Conservation (phyloP, 805 yeast genomes). For the Candida awuae region DNA sequence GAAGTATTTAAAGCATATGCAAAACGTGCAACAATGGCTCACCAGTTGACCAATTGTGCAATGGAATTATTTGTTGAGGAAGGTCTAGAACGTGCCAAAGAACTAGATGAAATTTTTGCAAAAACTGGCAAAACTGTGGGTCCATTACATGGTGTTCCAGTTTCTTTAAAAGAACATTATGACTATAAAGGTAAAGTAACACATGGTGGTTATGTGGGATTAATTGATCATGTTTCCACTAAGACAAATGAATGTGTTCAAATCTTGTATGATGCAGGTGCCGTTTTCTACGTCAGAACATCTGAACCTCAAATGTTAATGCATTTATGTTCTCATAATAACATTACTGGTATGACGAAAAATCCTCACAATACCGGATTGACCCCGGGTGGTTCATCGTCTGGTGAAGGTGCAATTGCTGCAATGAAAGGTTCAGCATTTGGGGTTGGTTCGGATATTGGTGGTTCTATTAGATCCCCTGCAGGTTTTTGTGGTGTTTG, state of each 20-base stretch:
- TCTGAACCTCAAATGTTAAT: slow-evolving; percentile 49
- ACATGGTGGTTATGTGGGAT: slow-evolving; percentile 40
- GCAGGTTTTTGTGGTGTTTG: slow-evolving; percentile 46
- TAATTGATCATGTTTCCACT: slow-evolving; percentile 33
- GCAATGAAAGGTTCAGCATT: slow-evolving; percentile 39
- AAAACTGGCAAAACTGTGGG: slow-evolving; percentile 42
- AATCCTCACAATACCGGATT: slow-evolving; percentile 42
- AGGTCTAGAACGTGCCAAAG: slow-evolving; percentile 40
- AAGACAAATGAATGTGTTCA: slow-evolving; percentile 35
- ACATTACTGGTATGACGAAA: slow-evolving; percentile 41
- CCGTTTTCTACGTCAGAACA: slow-evolving; percentile 48
- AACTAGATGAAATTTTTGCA: slow-evolving; percentile 41
- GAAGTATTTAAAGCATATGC: slow-evolving; percentile 40
- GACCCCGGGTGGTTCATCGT: slow-evolving; percentile 48
- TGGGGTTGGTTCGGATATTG: slow-evolving; percentile 31
- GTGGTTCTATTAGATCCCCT: slow-evolving; percentile 50
- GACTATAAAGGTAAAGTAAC: slow-evolving; percentile 43
- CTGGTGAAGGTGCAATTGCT: slow-evolving; percentile 45
- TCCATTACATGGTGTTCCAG: slow-evolving; percentile 57
- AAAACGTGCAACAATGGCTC: slow-evolving; percentile 40
- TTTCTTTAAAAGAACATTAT: slow-evolving; percentile 54
- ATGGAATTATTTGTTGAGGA: slow-evolving; percentile 40
- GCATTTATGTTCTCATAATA: slow-evolving; percentile 49
- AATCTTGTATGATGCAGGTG: slow-evolving; percentile 43
- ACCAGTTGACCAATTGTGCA: slow-evolving; percentile 43